phyloP scores from a whole-genome alignment of 805 yeast genomes.

The Zygosaccharomyces pseudorouxii region DNA sequence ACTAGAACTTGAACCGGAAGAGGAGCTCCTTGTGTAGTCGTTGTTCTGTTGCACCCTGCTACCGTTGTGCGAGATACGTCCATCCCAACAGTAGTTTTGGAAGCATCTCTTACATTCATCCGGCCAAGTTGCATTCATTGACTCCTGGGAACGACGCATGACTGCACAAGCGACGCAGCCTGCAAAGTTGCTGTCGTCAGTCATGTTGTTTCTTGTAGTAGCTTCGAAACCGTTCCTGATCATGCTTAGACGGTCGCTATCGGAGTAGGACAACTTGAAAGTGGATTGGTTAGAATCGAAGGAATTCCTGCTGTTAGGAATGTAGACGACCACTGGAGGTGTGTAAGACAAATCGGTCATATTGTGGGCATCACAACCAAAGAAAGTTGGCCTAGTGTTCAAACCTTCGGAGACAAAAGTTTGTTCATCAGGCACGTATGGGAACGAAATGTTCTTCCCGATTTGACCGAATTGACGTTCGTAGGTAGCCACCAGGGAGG shows the following conservation, averaged over 20 bases:
- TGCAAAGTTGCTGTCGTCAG: constrained; percentile 64
- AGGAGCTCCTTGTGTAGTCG: constrained; percentile 12
- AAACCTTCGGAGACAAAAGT: constrained; percentile 59
- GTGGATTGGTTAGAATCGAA: constrained; percentile 70
- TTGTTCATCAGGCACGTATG: constrained; percentile 69
- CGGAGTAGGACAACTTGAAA: constrained; percentile 57
- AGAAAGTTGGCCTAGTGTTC: constrained; percentile 69
- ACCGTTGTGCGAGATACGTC: constrained; percentile 39
- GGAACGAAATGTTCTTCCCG: constrained; percentile 63
- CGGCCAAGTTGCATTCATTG: constrained; percentile 53
- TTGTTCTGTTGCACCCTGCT: constrained; percentile 23
- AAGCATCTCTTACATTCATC: constrained; percentile 73
- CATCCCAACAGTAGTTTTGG: constrained; percentile 61
- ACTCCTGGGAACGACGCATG: constrained; percentile 71
- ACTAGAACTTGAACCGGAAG: background rate
- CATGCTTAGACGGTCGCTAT: constrained; percentile 53
- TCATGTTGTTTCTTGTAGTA: constrained; percentile 60
- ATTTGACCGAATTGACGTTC: constrained; percentile 50
- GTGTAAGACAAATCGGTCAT: constrained; percentile 48
- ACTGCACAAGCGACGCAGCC: constrained; percentile 82
- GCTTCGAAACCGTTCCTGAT: constrained; percentile 71
- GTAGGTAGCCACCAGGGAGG: constrained; percentile 53
- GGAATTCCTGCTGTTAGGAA: constrained; percentile 67
- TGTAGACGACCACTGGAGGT: constrained; percentile 75
- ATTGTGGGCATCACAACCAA: constrained; percentile 72